Evolutionary conservation across 345 rosid species (phyloP).

Genomic region (Moricandia moricandioides): DNA sequence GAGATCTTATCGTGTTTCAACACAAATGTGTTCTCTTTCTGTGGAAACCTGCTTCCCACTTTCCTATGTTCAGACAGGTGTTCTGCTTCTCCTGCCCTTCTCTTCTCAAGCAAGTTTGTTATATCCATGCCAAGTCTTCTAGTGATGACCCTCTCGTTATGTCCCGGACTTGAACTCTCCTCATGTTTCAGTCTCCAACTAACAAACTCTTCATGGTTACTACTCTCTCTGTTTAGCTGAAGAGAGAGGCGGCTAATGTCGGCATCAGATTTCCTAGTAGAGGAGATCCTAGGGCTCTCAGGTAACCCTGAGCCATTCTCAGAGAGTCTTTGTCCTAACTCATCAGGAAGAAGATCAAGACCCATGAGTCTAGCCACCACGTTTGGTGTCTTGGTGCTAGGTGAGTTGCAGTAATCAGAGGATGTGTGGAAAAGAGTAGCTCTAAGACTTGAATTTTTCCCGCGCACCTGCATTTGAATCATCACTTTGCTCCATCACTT

Average conservation of each 20-base stretch:
- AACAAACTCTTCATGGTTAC: conserved; percentile 28
- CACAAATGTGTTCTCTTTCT: conserved; percentile 6
- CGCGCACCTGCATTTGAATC: conserved; percentile 36
- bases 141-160: conserved; percentile 38
- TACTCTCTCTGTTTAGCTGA: conserved; percentile 59
- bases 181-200: conserved; percentile 42
- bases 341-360: conserved; percentile 71
- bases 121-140: conserved; percentile 63
- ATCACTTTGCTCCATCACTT: conserved; percentile 26
- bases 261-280: conserved; percentile 61
- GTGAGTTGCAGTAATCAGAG: conserved; percentile 36
- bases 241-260: conserved; percentile 48
- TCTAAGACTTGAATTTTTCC: conserved; percentile 5
- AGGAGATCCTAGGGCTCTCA: conserved; percentile 67
- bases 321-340: conserved; percentile 5
- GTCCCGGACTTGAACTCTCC: conserved; percentile 47
- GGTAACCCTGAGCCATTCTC: conserved; percentile 39
- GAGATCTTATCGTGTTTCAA: neutral
- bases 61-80: neutral
- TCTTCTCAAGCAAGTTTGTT: conserved; percentile 46
- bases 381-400: conserved; percentile 64
- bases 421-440: conserved; percentile 1
- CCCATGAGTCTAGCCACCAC: conserved; percentile 87
- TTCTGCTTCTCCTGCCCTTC: conserved; percentile 2
- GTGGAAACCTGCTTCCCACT: neutral